These are phyloP conservation scores for Metschnikowia dekortorum DNA, from an alignment of 805 yeast genomes.

Conservation along the genomic window DNA sequence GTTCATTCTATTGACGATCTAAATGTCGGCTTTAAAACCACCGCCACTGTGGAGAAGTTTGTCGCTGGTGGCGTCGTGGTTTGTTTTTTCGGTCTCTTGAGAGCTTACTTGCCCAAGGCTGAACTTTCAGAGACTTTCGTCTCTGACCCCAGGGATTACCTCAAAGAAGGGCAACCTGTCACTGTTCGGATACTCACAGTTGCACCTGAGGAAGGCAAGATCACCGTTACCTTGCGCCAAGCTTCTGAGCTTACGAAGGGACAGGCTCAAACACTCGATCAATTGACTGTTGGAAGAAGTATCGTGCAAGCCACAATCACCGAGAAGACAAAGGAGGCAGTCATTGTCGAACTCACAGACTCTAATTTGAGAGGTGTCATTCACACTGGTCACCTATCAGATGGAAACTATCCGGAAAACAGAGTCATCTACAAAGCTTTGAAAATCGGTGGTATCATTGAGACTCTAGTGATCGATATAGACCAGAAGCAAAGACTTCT, in stretches of 20 bases:
- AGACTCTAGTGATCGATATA: slow-evolving; percentile 64
- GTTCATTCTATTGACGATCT: slow-evolving; percentile 38
- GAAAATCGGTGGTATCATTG: slow-evolving; percentile 57
- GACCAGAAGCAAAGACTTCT: slow-evolving; percentile 58
- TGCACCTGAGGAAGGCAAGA: slow-evolving; percentile 47
- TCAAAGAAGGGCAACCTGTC: slow-evolving; percentile 82
- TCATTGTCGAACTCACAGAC: slow-evolving; percentile 55
- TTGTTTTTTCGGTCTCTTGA: slow-evolving; percentile 72
- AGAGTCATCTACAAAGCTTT: slow-evolving; percentile 61
- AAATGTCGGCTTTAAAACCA: slow-evolving; percentile 46
- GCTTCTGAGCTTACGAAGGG: slow-evolving; percentile 48
- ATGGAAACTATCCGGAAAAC: slow-evolving; percentile 68
- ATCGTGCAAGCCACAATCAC: slow-evolving; percentile 56
- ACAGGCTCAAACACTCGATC: slow-evolving; percentile 43
- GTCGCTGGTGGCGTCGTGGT: slow-evolving; percentile 77
- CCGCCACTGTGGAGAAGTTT: slow-evolving; percentile 71
- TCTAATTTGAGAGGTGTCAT: slow-evolving; percentile 63
- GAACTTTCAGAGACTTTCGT: slow-evolving; percentile 91
- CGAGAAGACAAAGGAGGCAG: slow-evolving; percentile 72
- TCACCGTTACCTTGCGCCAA: slow-evolving; percentile 72
- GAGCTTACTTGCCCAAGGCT: slow-evolving; percentile 77
- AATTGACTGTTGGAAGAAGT: slow-evolving; percentile 57
- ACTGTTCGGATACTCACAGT: slow-evolving; percentile 58
- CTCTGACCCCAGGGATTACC: slow-evolving; percentile 67
- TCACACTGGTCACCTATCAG: slow-evolving; percentile 70